Evolutionary conservation across 2,329 filamentous ascomycete genomes (phyloP).

Genomic region (Amauroascus verrucosus): DNA sequence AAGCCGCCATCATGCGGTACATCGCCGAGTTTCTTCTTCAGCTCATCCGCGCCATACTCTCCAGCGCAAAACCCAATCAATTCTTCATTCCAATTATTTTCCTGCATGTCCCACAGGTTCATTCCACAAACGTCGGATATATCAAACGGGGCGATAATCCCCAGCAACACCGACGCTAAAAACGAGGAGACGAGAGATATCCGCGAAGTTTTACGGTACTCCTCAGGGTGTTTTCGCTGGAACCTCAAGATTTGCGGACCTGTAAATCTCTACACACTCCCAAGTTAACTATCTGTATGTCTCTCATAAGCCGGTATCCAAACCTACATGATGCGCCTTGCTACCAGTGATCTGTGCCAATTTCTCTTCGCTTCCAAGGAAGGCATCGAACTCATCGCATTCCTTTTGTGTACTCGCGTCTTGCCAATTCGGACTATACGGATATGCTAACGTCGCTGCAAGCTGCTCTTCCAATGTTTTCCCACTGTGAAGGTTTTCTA

Average conservation of each 20-base stretch:
- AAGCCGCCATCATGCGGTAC: constrained; percentile 72
- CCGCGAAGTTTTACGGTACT: constrained; percentile 68
- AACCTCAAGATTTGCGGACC: constrained; percentile 94
- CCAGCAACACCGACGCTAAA: constrained; percentile 80
- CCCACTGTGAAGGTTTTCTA: constrained; percentile 50
- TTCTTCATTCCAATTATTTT: constrained; percentile 60
- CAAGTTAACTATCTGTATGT: background rate
- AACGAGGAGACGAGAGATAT: constrained; percentile 96
- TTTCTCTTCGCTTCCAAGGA: constrained; percentile 54
- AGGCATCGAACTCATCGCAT: constrained; percentile 75
- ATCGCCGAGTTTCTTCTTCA: constrained; percentile 68
- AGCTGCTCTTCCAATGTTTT: constrained; percentile 64
- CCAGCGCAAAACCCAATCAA: constrained; percentile 69
- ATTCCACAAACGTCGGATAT: constrained; percentile 92
- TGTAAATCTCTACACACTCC: constrained; percentile 67
- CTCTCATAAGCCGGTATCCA: background rate
- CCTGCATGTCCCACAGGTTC: constrained; percentile 86
- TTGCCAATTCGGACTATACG: constrained; percentile 93
- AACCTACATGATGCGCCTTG: constrained; percentile 78
- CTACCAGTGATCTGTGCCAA: constrained; percentile 78
- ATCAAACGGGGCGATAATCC: constrained; percentile 76
- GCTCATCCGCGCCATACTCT: constrained; percentile 49
- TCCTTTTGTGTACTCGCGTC: constrained; percentile 89
- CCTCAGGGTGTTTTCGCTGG: constrained; percentile 64
- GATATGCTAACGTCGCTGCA: constrained; percentile 62